These are phyloP conservation scores for Coemansia sp. DNA, from an alignment of 371 early-diverging fungal species.

Conservation along the genomic window DNA sequence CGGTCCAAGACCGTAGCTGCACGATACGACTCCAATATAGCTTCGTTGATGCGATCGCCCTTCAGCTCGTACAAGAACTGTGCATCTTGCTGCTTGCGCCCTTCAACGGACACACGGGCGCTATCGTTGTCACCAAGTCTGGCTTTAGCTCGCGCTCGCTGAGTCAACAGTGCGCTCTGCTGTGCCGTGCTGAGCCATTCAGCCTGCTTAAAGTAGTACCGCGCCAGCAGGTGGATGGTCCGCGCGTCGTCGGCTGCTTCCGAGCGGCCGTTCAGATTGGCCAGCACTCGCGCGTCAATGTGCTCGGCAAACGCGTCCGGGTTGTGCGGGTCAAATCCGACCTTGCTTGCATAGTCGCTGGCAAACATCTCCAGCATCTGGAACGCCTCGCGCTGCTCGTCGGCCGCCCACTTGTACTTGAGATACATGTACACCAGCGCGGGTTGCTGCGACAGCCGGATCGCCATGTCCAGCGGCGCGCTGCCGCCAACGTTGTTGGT, in stretches of 20 bases:
- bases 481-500: background rate
- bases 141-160: constrained; percentile 45
- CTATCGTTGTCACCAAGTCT: constrained; percentile 3
- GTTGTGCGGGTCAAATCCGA: constrained; percentile 45
- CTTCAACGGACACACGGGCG: background rate
- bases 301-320: constrained; percentile 15
- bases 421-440: constrained; percentile 86
- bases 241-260: constrained; percentile 10
- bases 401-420: constrained; percentile 92
- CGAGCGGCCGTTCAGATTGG: background rate
- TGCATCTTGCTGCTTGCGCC: constrained; percentile 19
- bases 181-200: constrained; percentile 88
- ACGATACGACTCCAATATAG: constrained; percentile 68
- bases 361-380: constrained; percentile 60
- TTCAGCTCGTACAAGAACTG: constrained; percentile 33
- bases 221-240: constrained; percentile 64
- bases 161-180: constrained; percentile 70
- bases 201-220: constrained; percentile 90
- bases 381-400: constrained; percentile 59
- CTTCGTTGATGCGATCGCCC: constrained; percentile 28
- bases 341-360: constrained; percentile 24
- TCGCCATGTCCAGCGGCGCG: constrained; percentile 26
- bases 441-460: constrained; percentile 42
- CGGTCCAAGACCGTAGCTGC: constrained; percentile 90
- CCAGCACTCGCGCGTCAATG: constrained; percentile 16